Conservation (phyloP, 176 grass and related monocot genomes). For the Musa troglodytarum region DNA sequence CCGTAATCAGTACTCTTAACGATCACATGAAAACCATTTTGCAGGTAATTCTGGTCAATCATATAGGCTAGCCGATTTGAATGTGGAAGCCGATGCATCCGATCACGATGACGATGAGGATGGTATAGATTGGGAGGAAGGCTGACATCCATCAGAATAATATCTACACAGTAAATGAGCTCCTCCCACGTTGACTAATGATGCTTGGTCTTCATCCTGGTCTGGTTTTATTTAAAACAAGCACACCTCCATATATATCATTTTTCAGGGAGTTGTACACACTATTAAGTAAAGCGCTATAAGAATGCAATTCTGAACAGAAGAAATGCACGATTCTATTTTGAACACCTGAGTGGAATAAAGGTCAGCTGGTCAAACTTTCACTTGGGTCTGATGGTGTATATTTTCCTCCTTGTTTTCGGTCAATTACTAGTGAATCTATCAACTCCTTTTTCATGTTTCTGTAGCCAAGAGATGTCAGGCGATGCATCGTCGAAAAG, state of each 20-base stretch:
- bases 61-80: constrained; percentile 71
- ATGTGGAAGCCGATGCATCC: constrained; percentile 64
- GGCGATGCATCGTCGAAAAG: too few species aligned
- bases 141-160: constrained; percentile 27
- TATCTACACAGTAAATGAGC: neutral
- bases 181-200: too few species aligned
- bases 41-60: constrained; percentile 43
- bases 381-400: too few species aligned
- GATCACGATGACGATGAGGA: constrained; percentile 70
- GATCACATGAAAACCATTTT: constrained; percentile 15
- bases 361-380: too few species aligned
- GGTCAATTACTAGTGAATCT: too few species aligned
- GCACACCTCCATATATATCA: neutral
- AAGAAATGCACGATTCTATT: neutral
- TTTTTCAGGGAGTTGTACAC: neutral
- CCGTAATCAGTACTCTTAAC: constrained; percentile 6
- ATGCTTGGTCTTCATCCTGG: too few species aligned
- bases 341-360: neutral
- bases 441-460: too few species aligned
- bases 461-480: too few species aligned
- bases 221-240: too few species aligned
- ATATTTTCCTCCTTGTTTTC: too few species aligned
- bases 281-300: neutral
- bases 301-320: neutral
- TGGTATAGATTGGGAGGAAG: constrained; percentile 68